Percentiles rank a stretch among this genome's conserved stretches.
phyloP scores from a whole-genome alignment of 495 filamentous ascomycete species.

The Cetradonia linearis region DNA sequence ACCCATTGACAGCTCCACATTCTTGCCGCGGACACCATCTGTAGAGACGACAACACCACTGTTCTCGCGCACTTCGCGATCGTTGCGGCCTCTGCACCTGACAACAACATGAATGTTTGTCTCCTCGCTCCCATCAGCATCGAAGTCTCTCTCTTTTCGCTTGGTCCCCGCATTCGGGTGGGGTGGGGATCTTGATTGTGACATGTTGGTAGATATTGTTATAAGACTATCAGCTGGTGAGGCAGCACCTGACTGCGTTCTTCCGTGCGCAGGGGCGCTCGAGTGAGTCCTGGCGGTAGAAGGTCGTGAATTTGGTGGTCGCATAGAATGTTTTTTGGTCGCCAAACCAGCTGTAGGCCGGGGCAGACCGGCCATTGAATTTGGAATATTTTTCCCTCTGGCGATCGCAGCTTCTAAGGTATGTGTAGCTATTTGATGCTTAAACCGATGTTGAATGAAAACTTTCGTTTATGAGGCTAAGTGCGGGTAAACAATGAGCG shows the following conservation, averaged over 20 bases:
- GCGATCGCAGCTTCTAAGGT: neutral
- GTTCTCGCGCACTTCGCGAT: slow-evolving; percentile 85
- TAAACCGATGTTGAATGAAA: neutral
- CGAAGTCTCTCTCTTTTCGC: slow-evolving; percentile 75
- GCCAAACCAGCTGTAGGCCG: slow-evolving; percentile 42
- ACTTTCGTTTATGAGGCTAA: neutral
- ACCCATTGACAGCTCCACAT: slow-evolving; percentile 82
- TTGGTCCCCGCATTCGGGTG: slow-evolving; percentile 45
- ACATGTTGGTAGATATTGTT: slow-evolving; percentile 42
- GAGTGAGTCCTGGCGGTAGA: slow-evolving; percentile 37
- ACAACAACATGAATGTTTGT: slow-evolving; percentile 98
- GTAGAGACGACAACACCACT: slow-evolving; percentile 83
- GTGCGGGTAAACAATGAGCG: slow-evolving; percentile 9
- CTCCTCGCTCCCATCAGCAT: slow-evolving; percentile 61
- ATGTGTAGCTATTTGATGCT: neutral
- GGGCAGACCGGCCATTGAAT: slow-evolving; percentile 44
- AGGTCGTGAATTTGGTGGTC: slow-evolving; percentile 43
- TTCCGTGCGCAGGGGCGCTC: slow-evolving; percentile 34
- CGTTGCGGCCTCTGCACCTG: slow-evolving; percentile 82
- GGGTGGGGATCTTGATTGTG: slow-evolving; percentile 38
- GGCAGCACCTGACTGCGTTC: slow-evolving; percentile 34
- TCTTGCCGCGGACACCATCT: slow-evolving; percentile 73
- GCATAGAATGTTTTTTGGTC: slow-evolving; percentile 45
- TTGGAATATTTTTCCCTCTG: no score
- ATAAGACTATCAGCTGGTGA: slow-evolving; percentile 58